Conservation (phyloP, 1,139 yeast species). For the Saccharomyces hybrid region DNA sequence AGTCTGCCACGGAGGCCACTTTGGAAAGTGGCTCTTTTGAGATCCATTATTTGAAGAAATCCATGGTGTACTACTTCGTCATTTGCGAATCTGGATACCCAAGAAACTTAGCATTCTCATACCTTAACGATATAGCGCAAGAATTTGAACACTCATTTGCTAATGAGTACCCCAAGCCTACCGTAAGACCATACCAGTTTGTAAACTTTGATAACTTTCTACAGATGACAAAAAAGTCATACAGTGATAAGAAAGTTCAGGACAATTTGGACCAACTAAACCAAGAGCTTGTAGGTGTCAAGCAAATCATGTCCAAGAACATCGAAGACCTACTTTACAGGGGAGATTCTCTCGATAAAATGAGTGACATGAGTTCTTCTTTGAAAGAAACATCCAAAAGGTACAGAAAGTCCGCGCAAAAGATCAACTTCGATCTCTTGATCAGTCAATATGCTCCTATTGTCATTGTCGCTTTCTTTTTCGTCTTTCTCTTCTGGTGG, state of each 20-base stretch:
- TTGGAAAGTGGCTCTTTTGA: constrained; percentile 69
- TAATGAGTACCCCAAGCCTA: constrained; percentile 52
- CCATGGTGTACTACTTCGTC: constrained; percentile 65
- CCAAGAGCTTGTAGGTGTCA: constrained; percentile 85
- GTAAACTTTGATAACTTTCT: constrained; percentile 78
- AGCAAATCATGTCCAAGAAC: constrained; percentile 90
- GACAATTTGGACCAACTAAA: constrained; percentile 79
- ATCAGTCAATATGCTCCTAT: constrained; percentile 86
- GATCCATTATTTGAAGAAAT: constrained; percentile 64
- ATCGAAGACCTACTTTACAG: constrained; percentile 90
- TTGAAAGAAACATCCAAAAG: constrained; percentile 79
- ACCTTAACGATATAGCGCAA: constrained; percentile 68
- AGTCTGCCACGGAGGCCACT: constrained; percentile 80
- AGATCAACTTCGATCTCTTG: constrained; percentile 83
- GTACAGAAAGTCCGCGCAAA: constrained; percentile 82
- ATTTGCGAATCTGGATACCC: constrained; percentile 78
- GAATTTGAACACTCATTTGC: constrained; percentile 83
- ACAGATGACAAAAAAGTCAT: constrained; percentile 78
- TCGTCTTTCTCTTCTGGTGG: constrained; percentile 81
- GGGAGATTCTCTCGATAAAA: constrained; percentile 87
- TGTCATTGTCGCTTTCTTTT: constrained; percentile 59
- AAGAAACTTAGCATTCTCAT: constrained; percentile 80
- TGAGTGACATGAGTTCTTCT: constrained; percentile 81
- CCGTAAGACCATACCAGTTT: constrained; percentile 82
- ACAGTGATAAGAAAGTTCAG: constrained; percentile 87